Evolutionary conservation across 345 rosid genomes (phyloP), one percentile per base, ranked within the genome.

Genomic region (Microthlaspi erraticum): DNA sequence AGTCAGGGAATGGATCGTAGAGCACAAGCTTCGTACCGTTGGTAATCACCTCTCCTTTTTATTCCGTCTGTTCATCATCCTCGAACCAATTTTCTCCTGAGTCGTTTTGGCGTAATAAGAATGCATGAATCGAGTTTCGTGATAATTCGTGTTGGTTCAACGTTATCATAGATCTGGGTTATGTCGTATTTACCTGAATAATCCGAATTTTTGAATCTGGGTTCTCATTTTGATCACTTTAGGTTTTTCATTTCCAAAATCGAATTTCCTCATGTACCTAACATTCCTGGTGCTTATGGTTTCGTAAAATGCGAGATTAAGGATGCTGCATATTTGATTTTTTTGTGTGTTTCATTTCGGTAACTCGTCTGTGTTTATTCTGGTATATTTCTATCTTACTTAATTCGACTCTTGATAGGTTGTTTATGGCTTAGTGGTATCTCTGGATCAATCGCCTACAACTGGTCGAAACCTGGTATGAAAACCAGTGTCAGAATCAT

Each of bases 381-480:
- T 73, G 20, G 61, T 50, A 13, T 8, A 8, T 2, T 18, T 19
- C n/a, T n/a, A n/a, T 10, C 5, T 29, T 3, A 31, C 1, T 38
- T 0, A 51, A 34, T 14, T 60, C 3, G 64, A 12, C 3, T 45
- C 37, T 12, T 33, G 6, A 32, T 48, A 94, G 99, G 96, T 50
- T 80, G 87, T 68, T 71, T 94, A 48, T 94, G 99, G 99, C 93
- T 91, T 11, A 80, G 91, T 72, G 97, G 95, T 32, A 82, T 94
- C 54, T 70, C 87, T 51, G 98, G 97, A 33, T 91, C 96, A 32
- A 79, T 91, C 54, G 96, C 93, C 1, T 94, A 94, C 66, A 94
- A 94, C 80, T 94, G 98, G 98, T 88, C 99, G 17, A 89, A 82
- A 63, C 99, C 99, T 39, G 81, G 61, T 62, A 94, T 94, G 99